A percentile compares a stretch with the other conserved stretches of the same genome.
These are phyloP conservation scores for Galium porrigens DNA, from an alignment of 305 asterid species.

Conservation along the genomic window DNA sequence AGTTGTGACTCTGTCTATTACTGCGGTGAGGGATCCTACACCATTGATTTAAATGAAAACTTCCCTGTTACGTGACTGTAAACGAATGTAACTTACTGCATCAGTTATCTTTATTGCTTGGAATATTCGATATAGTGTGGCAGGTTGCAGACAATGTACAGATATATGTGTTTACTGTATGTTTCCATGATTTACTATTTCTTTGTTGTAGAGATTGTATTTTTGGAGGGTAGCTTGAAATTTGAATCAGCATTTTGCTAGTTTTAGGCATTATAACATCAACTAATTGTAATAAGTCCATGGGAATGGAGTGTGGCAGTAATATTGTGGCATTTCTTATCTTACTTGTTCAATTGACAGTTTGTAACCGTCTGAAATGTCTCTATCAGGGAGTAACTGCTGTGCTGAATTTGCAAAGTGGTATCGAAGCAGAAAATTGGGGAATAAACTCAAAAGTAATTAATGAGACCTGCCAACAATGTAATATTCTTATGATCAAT, in stretches of 20 bases:
- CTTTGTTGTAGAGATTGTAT: neutral
- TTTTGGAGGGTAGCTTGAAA: neutral
- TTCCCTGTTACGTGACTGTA: neutral
- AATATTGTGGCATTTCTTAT: slow-evolving; percentile 6
- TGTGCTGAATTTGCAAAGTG: slow-evolving; percentile 83
- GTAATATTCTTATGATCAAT: slow-evolving; percentile 68
- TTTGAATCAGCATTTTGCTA: slow-evolving; percentile 1
- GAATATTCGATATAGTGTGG: neutral
- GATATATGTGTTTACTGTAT: neutral
- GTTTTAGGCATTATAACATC: neutral
- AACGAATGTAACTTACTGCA: neutral
- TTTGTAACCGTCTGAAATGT: slow-evolving; percentile 22
- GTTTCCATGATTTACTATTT: neutral
- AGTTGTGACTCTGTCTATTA: slow-evolving; percentile 45
- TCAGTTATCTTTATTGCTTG: neutral
- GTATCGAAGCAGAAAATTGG: slow-evolving; percentile 72
- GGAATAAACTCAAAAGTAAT: slow-evolving; percentile 54
- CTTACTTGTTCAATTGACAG: slow-evolving; percentile 18
- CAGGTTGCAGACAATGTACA: neutral
- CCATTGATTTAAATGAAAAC: slow-evolving; percentile 1
- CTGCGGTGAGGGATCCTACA: slow-evolving; percentile 38
- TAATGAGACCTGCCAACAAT: slow-evolving; percentile 65
- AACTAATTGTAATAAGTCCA: neutral
- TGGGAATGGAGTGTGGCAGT: neutral
- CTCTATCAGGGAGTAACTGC: slow-evolving; percentile 78